Base-by-base conservation (phyloP, 495 filamentous ascomycete genomes). In the Daldinia bambusicola region DNA sequence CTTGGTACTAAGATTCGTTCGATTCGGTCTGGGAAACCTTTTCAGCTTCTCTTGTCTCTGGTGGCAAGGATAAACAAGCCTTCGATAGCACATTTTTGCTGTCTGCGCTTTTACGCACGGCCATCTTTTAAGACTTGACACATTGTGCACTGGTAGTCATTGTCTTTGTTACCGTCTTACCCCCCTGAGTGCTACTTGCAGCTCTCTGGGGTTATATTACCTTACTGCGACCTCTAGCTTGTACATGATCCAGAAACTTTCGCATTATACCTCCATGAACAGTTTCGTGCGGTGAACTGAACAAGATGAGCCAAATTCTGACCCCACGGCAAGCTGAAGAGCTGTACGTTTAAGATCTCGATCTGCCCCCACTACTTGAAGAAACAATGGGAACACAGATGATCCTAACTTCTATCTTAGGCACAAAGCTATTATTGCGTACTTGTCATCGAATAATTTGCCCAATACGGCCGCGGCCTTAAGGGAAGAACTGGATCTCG, bases 391-490 rank as follows among this genome's bases (percentile, higher is more conserved):
- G 1, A 38, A 26, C 13, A 31, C 22, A 52, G 52, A 45, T 16
- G 20, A 14, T 50, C 41, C 55, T 71, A 36, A 66, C 55, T 9
- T 36, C n/a, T 52, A 34, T 13, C 5, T 34, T 83, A 97, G 94
- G 76, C 93, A 97, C 81, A 94, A 95, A 83, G 89, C 93, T 37
- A 91, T 97, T 56, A 90, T 97, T 62, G 93, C 94, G 74, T 97
- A 97, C 78, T 86, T 97, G 16, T 84, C 86, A 45, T 88, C 92
- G n/a, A 86, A 83, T 69, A 90, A 90, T 70, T 86, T 96, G 40
- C 53, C 80, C 13, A 87, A 87, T 61, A 90, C 88, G 71, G 91
- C 90, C 38, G 82, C 88, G 50, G 88, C 90, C 45, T 79, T 97
- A 22, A 84, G 89, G 53, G 79, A 85, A 69, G 90, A 93, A 79